Evolutionary conservation across 2,329 filamentous ascomycete species (phyloP).

Genomic region (Rutstroemia sp.): DNA sequence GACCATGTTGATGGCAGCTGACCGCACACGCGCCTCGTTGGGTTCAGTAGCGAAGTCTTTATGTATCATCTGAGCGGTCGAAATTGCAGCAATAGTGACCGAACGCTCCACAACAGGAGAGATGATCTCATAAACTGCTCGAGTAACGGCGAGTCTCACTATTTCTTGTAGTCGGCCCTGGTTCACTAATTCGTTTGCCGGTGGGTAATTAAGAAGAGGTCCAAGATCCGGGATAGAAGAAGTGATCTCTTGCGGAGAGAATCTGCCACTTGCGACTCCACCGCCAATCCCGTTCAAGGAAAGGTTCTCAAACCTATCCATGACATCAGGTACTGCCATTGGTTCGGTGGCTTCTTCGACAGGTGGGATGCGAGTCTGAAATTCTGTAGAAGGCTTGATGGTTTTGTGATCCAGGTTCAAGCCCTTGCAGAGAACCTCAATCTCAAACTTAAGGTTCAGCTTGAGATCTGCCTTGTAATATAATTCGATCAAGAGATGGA

Average conservation of each 20-base stretch:
- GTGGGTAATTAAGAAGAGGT: constrained; percentile 71
- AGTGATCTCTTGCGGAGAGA: constrained; percentile 71
- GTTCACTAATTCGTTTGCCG: constrained; percentile 70
- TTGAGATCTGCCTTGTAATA: constrained; percentile 92
- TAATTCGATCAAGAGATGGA: constrained; percentile 82
- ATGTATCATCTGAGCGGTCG: constrained; percentile 87
- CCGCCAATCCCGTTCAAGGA: constrained; percentile 67
- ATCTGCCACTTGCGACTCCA: constrained; percentile 59
- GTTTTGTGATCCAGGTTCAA: constrained; percentile 86
- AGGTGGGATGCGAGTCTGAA: constrained; percentile 62
- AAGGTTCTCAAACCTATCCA: constrained; percentile 79
- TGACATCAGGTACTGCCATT: constrained; percentile 49
- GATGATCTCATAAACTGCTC: constrained; percentile 92
- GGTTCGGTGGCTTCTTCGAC: constrained; percentile 53
- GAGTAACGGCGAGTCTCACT: constrained; percentile 76
- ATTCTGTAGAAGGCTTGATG: constrained; percentile 80
- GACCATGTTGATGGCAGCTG: constrained; percentile 86
- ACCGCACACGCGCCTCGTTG: constrained; percentile 79
- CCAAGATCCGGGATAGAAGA: constrained; percentile 79
- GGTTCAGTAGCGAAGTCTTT: constrained; percentile 95
- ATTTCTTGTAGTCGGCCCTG: constrained; percentile 64
- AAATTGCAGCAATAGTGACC: constrained; percentile 95
- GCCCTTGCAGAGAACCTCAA: constrained; percentile 93
- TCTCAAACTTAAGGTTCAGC: constrained; percentile 96
- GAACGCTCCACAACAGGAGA: constrained; percentile 95